A percentile compares a stretch with the other conserved stretches of the same genome.
These are phyloP conservation scores for Spatholobus suberectus DNA, from an alignment of 306 rosid genomes.

Conservation along the genomic window DNA sequence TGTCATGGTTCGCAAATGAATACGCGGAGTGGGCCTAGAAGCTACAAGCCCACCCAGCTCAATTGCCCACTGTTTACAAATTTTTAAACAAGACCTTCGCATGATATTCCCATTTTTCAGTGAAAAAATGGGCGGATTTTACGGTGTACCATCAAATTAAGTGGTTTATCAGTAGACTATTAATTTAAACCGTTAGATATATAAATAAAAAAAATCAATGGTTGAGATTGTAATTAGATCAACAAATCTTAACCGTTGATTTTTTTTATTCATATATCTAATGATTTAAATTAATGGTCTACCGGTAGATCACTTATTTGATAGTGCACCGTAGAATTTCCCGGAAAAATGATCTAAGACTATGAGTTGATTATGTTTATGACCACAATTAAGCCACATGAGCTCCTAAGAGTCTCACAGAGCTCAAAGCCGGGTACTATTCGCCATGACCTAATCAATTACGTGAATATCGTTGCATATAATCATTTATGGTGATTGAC, in stretches of 20 bases:
- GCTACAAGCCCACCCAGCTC: constrained; percentile 18
- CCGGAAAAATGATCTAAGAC: neutral
- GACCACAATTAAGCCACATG: constrained; percentile 18
- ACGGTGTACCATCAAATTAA: too few species aligned
- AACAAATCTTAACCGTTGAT: too few species aligned
- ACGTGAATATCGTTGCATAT: constrained; percentile 15
- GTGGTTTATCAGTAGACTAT: too few species aligned
- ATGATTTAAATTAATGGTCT: too few species aligned
- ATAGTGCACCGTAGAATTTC: too few species aligned
- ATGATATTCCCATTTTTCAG: neutral
- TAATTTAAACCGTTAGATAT: too few species aligned
- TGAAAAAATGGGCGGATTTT: too few species aligned
- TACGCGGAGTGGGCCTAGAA: constrained; percentile 16
- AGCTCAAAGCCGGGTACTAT: neutral
- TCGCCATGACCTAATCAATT: constrained; percentile 2
- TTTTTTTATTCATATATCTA: too few species aligned
- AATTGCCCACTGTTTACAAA: constrained; percentile 16
- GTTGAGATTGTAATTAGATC: too few species aligned
- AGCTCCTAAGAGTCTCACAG: neutral
- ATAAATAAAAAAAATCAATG: too few species aligned
- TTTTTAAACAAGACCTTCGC: neutral
- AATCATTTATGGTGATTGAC: neutral
- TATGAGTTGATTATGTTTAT: neutral
- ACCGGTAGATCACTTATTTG: too few species aligned
- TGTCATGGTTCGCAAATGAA: constrained; percentile 18